Base-by-base conservation (phyloP, 345 rosid species). In the Diplotaxis tenuifolia region DNA sequence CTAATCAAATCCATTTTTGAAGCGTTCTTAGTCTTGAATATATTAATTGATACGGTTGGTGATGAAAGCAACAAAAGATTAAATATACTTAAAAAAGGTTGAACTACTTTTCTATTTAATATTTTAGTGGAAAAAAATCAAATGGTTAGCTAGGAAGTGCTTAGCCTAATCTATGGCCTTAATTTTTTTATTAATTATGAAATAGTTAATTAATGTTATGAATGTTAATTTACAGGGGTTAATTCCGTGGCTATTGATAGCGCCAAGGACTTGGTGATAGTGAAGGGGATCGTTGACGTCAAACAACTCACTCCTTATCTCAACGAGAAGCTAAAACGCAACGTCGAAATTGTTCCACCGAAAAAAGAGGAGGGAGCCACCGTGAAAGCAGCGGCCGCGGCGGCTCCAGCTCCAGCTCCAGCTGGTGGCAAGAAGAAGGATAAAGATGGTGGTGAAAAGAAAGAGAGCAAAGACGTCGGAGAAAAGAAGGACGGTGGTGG, bases 231-330 rank as follows among this genome's bases (percentile, higher is more conserved):
- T 65, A 69, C 85, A 95, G 99, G 99, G 2, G 96, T 95, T 57
- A 76, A 67, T 0, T 47, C 80, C 23, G 96, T 95, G 4, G 47
- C 67, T 9, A 69, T 92, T 0, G 96, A 89, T 68, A 80, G 59
- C n/a, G 83, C 65, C 3, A 95, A 88, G 75, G 96, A 92, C 61
- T 79, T 82, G 12, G 89, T 95, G 16, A 80, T 85, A 21, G 96
- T 92, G 15, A 92, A 83, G 18, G 99, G 99, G 1, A 87, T 83
- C 6, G 75, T 87, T 81, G 93, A 91, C 73, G 85, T 72, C 0
- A 85, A 88, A 65, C 78, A 80, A 28, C 75, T 90, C 52, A 78
- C 63, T 9, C 84, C 90, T 15, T 70, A 77, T 53, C 88, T 95
- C 15, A 74, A 53, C 9, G 81, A 75, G 49, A 95, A 86, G 81